Conservation (phyloP, 106 monocot genomes). For the Gastrodia elata region DNA sequence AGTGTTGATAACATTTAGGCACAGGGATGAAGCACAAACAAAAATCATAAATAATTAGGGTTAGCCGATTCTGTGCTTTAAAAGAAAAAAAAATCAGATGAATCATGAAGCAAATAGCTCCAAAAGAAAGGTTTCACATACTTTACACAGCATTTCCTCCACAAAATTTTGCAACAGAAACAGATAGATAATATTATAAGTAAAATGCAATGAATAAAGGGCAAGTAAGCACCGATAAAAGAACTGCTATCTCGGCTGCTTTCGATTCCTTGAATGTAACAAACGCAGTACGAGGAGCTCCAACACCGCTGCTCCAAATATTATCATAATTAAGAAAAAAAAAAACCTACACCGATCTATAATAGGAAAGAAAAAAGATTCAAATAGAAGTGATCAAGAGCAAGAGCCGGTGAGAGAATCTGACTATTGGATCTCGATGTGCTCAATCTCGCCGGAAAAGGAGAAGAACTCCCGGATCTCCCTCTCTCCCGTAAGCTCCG, state of each 20-base stretch:
- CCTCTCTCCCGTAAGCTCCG: conserved; percentile 91
- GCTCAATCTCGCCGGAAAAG: conserved; percentile 91
- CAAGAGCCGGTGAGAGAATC: neutral
- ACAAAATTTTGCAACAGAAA: neutral
- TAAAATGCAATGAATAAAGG: neutral
- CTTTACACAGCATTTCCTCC: neutral
- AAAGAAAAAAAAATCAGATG: neutral
- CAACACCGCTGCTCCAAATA: conserved; percentile 18
- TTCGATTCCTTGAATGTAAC: conserved; percentile 87
- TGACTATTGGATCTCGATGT: conserved; percentile 50
- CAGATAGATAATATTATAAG: neutral
- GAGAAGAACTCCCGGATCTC: conserved; percentile 97
- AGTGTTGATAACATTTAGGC: neutral
- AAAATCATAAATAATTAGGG: neutral
- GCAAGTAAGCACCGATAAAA: conserved; percentile 55
- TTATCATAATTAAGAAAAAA: conserved; percentile 10
- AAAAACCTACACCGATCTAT: neutral
- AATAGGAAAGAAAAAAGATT: neutral
- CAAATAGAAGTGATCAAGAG: conserved; percentile 5
- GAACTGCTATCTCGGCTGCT: conserved; percentile 82
- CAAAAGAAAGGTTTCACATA: neutral
- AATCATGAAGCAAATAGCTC: neutral
- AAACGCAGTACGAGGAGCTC: conserved; percentile 43
- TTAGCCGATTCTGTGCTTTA: neutral
- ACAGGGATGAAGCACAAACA: neutral